phyloP scores from a whole-genome alignment of 768 basidiomycete species.

The Kwoniella sp. region DNA sequence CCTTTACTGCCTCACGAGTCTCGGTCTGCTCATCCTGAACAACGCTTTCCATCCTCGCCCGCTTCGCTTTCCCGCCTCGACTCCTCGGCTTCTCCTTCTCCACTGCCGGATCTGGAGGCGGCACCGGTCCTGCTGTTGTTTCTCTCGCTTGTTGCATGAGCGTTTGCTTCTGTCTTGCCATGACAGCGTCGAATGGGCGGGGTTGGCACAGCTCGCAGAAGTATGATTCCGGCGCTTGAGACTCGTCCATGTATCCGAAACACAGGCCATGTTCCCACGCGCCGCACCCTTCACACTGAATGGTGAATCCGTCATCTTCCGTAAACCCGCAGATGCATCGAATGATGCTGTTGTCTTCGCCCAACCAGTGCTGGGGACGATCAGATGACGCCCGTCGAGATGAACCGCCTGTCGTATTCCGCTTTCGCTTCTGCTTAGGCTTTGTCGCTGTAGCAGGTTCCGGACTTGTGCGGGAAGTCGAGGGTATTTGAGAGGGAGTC shows the following conservation, averaged over 20 bases:
- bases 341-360: slow-evolving; percentile 56
- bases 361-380: slow-evolving; percentile 41
- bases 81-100: slow-evolving; percentile 27
- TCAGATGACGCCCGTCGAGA: slow-evolving; percentile 35
- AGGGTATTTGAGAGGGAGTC: slow-evolving; percentile 10
- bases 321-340: slow-evolving; percentile 73
- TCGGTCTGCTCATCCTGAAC: slow-evolving; percentile 29
- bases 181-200: slow-evolving; percentile 33
- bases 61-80: slow-evolving; percentile 32
- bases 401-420: slow-evolving; percentile 28
- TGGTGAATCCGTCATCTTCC: slow-evolving; percentile 80
- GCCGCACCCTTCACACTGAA: slow-evolving; percentile 79
- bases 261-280: slow-evolving; percentile 85
- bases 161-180: slow-evolving; percentile 27
- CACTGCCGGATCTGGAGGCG: neutral
- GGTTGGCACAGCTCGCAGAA: slow-evolving; percentile 71
- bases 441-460: slow-evolving; percentile 10
- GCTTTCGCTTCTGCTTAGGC: slow-evolving; percentile 32
- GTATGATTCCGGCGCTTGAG: slow-evolving; percentile 57
- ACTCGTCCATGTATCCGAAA: slow-evolving; percentile 64
- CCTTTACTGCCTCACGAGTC: slow-evolving; percentile 21
- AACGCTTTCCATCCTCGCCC: slow-evolving; percentile 35
- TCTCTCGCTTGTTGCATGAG: slow-evolving; percentile 19
- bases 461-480: slow-evolving; percentile 18
- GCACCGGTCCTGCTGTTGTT: neutral